Conservation (phyloP, 257 asterid species). For the Ophiorrhiza pumila region DNA sequence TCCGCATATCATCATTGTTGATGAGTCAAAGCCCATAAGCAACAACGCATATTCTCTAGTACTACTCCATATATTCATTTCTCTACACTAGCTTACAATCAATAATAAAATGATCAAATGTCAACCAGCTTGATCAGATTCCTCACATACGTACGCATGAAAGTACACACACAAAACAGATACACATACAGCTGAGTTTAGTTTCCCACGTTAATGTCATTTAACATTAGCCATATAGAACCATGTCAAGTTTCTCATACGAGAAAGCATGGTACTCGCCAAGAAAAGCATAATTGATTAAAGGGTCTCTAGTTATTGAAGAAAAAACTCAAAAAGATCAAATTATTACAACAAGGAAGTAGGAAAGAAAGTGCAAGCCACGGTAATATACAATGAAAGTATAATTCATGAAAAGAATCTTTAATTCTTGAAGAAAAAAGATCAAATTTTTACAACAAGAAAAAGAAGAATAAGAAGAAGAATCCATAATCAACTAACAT, state of each 20-base stretch:
- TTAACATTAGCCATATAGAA: neutral
- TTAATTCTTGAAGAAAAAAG: neutral
- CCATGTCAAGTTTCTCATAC: neutral
- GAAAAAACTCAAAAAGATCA: neutral
- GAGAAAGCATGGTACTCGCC: neutral
- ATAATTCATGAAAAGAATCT: constrained; percentile 2
- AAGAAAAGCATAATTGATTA: neutral
- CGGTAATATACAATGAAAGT: neutral
- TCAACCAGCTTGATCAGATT: neutral
- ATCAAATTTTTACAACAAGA: neutral
- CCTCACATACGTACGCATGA: neutral
- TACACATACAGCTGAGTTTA: neutral
- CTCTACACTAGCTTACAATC: neutral
- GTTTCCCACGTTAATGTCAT: neutral
- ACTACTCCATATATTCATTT: neutral
- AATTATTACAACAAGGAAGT: neutral
- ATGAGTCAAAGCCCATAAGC: neutral
- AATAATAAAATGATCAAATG: neutral
- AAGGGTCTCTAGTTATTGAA: neutral
- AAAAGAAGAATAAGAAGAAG: neutral
- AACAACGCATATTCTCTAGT: neutral
- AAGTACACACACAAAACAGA: neutral
- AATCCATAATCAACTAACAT: neutral
- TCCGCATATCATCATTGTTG: neutral
- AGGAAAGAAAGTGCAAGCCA: neutral